A percentile compares a stretch with the other conserved stretches of the same genome.
These are phyloP conservation scores for Lactifluus hygrophoroides DNA, from an alignment of 768 basidiomycete species.

Conservation along the genomic window DNA sequence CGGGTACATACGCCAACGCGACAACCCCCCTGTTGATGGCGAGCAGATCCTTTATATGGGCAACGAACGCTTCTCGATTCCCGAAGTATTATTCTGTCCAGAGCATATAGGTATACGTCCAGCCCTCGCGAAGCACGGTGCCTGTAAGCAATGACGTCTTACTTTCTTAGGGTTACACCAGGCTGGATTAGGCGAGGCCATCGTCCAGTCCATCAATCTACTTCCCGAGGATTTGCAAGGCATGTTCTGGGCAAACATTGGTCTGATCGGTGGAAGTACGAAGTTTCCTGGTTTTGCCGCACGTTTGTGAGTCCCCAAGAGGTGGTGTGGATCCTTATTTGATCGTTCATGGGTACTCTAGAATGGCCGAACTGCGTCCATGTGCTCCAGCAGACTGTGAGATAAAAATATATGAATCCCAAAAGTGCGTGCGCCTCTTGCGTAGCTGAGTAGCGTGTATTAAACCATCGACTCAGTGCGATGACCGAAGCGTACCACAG, in stretches of 20 bases:
- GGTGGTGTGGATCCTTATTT: neutral
- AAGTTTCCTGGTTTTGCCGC: constrained; percentile 64
- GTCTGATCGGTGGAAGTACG: constrained; percentile 77
- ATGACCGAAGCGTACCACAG: constrained; percentile 57
- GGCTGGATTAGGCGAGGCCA: constrained; percentile 64
- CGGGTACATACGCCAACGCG: constrained; percentile 46
- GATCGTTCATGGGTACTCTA: constrained; percentile 26
- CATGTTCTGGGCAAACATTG: constrained; percentile 95
- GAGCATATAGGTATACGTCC: constrained; percentile 70
- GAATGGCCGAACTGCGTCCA: constrained; percentile 63
- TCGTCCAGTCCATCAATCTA: constrained; percentile 65
- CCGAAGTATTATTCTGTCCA: constrained; percentile 88
- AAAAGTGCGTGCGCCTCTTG: constrained; percentile 48
- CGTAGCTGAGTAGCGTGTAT: neutral
- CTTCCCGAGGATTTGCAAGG: constrained; percentile 79
- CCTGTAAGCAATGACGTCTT: constrained; percentile 1
- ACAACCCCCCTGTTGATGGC: constrained; percentile 44
- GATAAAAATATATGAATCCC: constrained; percentile 60
- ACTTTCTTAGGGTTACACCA: constrained; percentile 58
- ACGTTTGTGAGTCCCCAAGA: constrained; percentile 54
- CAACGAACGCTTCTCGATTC: constrained; percentile 86
- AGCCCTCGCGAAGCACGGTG: neutral
- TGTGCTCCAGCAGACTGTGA: constrained; percentile 79
- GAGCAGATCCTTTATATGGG: constrained; percentile 77
- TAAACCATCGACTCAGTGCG: constrained; percentile 36